These are phyloP conservation scores for Pestalotiopsis fici DNA, from an alignment of 2,329 filamentous ascomycete species.

Conservation along the genomic window DNA sequence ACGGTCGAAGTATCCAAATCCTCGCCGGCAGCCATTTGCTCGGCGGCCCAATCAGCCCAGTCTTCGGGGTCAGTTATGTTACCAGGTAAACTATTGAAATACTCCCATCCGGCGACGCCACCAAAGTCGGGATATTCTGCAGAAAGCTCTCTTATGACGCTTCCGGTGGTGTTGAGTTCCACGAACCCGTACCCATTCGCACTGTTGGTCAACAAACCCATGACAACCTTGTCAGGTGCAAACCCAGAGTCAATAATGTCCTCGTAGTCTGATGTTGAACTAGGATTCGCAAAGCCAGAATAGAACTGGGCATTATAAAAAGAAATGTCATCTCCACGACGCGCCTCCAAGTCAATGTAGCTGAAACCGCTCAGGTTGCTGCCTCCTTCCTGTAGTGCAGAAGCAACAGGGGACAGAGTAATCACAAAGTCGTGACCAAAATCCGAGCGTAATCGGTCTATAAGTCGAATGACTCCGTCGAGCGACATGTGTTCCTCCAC, in stretches of 20 bases:
- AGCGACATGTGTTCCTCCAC: conserved; percentile 78
- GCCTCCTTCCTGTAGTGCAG: conserved; percentile 59
- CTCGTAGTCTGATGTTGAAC: conserved; percentile 48
- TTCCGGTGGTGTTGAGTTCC: conserved; percentile 45
- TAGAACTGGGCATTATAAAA: conserved; percentile 97
- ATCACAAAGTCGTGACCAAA: conserved; percentile 74
- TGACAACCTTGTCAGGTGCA: conserved; percentile 71
- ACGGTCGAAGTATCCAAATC: conserved; percentile 1
- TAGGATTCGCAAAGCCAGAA: conserved; percentile 76
- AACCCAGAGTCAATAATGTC: conserved; percentile 64
- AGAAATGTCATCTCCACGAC: conserved; percentile 64
- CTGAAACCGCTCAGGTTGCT: conserved; percentile 78
- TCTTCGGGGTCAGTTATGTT: conserved; percentile 67
- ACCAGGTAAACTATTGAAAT: conserved; percentile 79
- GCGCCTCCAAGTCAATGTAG: conserved; percentile 73
- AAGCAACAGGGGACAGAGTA: conserved; percentile 80
- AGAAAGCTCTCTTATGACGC: conserved; percentile 42
- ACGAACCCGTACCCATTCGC: conserved; percentile 66
- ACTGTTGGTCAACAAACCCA: conserved; percentile 80
- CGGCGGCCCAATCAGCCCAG: conserved; percentile 59
- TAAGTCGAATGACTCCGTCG: conserved; percentile 63
- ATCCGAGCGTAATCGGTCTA: conserved; percentile 67
- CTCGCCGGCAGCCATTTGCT: conserved; percentile 21
- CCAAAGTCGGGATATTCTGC: conserved; percentile 68
- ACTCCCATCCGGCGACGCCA: conserved; percentile 94